phyloP scores from a whole-genome alignment of 108 stramenopile genomes.

The Skeletonema grethae region DNA sequence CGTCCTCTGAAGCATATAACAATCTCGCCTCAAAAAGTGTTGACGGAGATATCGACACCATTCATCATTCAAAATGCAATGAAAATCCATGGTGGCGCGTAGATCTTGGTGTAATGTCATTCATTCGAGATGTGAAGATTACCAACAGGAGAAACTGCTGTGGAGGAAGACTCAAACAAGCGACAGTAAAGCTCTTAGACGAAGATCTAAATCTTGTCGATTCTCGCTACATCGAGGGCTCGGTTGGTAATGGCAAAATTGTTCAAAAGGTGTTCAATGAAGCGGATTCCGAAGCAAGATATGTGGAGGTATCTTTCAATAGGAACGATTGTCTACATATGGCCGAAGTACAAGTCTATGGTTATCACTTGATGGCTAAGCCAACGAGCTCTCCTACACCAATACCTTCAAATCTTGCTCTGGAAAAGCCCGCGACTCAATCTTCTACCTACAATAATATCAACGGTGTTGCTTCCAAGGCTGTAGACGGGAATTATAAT shows the following conservation, averaged over 20 bases:
- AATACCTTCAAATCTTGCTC: background rate
- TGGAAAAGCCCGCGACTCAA: conserved; percentile 15
- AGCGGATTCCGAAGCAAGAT: conserved; percentile 6
- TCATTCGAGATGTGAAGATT: conserved; percentile 3
- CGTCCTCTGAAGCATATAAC: background rate
- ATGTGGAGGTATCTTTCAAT: background rate
- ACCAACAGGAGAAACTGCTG: conserved; percentile 7
- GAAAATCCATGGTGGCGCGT: background rate
- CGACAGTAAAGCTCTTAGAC: conserved; percentile 3
- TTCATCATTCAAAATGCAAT: background rate
- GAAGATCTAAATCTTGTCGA: background rate
- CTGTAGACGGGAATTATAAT: conserved; percentile 12
- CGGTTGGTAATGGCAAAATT: conserved; percentile 4
- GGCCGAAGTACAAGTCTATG: conserved; percentile 6
- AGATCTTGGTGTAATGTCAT: conserved; percentile 12
- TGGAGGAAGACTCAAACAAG: conserved; percentile 9
- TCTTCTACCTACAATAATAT: conserved; percentile 16
- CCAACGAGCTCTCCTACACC: background rate
- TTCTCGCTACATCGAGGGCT: conserved; percentile 5
- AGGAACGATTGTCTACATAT: background rate
- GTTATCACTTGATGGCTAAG: conserved; percentile 9
- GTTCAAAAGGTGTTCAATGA: conserved; percentile 15
- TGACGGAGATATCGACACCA: background rate
- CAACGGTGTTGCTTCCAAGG: background rate
- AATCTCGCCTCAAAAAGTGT: background rate